Evolutionary conservation across 2,329 filamentous ascomycete genomes (phyloP).

Genomic region (Amphichorda felina): DNA sequence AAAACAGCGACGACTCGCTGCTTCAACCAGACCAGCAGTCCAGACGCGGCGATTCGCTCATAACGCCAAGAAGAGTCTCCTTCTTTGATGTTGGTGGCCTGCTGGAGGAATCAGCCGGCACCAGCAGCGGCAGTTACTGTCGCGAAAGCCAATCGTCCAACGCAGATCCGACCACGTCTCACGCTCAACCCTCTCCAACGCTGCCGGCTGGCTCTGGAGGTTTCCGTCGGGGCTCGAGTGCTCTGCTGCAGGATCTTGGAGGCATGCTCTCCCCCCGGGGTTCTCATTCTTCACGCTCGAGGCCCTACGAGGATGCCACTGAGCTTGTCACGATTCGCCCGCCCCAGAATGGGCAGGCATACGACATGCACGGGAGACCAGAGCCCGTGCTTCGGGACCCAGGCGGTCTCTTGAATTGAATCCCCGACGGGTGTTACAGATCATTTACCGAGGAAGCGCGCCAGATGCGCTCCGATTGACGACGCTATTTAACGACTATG

Average conservation of each 20-base stretch:
- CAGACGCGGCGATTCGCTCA: slow-evolving; percentile 11
- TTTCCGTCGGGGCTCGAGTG: slow-evolving; percentile 40
- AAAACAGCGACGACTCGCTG: slow-evolving; percentile 33
- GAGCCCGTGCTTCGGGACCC: slow-evolving; percentile 23
- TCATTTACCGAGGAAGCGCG: background rate
- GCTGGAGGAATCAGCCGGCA: slow-evolving; percentile 35
- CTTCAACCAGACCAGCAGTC: slow-evolving; percentile 20
- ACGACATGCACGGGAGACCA: slow-evolving; percentile 16
- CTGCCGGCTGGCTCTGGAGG: slow-evolving; percentile 31
- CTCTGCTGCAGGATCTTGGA: slow-evolving; percentile 46
- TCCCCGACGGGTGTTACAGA: background rate
- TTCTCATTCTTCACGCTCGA: slow-evolving; percentile 9
- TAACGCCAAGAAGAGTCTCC: slow-evolving; percentile 39
- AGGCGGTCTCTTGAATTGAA: slow-evolving; percentile 25
- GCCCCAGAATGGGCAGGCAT: slow-evolving; percentile 20
- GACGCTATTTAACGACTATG: slow-evolving; percentile 6
- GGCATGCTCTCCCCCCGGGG: slow-evolving; percentile 35
- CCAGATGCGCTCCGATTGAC: background rate
- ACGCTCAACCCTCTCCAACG: slow-evolving; percentile 26
- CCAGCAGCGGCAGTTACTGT: slow-evolving; percentile 18
- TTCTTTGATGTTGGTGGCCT: slow-evolving; percentile 82
- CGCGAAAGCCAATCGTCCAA: slow-evolving; percentile 30
- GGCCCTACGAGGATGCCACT: slow-evolving; percentile 23
- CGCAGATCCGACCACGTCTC: slow-evolving; percentile 23
- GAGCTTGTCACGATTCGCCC: slow-evolving; percentile 35